Evolutionary conservation across 257 asterid species (phyloP).

Genomic region (Coffea canephora): DNA sequence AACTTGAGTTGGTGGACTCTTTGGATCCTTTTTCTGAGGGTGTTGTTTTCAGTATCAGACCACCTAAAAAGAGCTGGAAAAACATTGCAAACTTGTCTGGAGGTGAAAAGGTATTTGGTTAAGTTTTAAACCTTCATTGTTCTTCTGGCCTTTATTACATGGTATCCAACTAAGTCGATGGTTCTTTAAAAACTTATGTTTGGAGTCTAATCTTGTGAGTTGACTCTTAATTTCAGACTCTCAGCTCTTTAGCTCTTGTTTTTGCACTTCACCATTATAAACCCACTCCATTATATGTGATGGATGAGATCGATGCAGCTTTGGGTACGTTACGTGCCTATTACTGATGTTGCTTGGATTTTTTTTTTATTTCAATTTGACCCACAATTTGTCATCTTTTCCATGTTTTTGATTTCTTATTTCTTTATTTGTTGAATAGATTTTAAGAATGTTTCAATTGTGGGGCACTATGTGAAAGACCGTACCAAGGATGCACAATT

Average conservation of each 20-base stretch:
- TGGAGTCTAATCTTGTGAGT: conserved; percentile 4
- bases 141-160: neutral
- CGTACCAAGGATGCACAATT: conserved; percentile 99
- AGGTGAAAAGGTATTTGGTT: conserved; percentile 81
- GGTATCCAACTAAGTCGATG: neutral
- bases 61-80: conserved; percentile 99
- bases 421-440: conserved; percentile 37
- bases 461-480: conserved; percentile 97
- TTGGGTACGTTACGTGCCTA: conserved; percentile 47
- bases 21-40: conserved; percentile 99
- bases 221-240: conserved; percentile 54
- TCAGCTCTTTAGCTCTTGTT: conserved; percentile 95
- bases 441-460: conserved; percentile 96
- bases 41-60: conserved; percentile 95
- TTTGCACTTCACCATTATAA: conserved; percentile 98
- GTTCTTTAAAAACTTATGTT: too few relatives aligned
- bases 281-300: conserved; percentile 96
- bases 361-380: neutral
- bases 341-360: neutral
- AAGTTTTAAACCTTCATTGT: neutral
- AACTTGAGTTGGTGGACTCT: conserved; percentile 91
- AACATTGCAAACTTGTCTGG: conserved; percentile 96
- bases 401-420: neutral
- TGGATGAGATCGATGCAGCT: conserved; percentile 99
- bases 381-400: neutral